Percentiles rank a stretch among this genome's conserved stretches.
These are phyloP conservation scores for Aspergillus steynii DNA, from an alignment of 495 filamentous ascomycete genomes.

Conservation along the genomic window DNA sequence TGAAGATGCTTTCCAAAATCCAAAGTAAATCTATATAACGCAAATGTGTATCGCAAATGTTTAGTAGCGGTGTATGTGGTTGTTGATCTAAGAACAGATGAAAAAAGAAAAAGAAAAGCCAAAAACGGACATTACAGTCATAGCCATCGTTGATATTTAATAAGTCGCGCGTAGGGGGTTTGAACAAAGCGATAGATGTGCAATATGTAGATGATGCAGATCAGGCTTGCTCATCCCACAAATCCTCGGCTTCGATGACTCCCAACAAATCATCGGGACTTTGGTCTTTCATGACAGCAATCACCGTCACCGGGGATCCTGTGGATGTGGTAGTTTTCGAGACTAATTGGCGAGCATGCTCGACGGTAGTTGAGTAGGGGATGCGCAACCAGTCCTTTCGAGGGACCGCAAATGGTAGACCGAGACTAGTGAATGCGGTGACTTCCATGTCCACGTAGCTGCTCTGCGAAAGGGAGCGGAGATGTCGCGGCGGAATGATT, in stretches of 20 bases:
- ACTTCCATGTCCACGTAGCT: constrained; percentile 37
- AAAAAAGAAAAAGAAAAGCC: background rate
- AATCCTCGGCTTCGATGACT: constrained; percentile 38
- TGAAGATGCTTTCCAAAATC: background rate
- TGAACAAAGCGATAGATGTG: background rate
- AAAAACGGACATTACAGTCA: constrained; percentile 1
- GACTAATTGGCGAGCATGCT: constrained; percentile 29
- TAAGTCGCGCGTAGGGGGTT: background rate
- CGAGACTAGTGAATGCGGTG: constrained; percentile 22
- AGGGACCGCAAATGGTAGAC: constrained; percentile 25
- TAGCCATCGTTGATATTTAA: background rate
- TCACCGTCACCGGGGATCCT: constrained; percentile 23
- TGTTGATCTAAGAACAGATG: background rate
- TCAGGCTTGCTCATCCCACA: constrained; percentile 22
- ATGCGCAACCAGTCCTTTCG: constrained; percentile 35
- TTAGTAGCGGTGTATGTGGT: background rate
- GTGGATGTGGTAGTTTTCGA: constrained; percentile 19
- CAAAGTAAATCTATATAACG: background rate
- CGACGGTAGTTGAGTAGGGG: constrained; percentile 32
- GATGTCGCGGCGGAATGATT: constrained; percentile 38
- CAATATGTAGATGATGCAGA: background rate
- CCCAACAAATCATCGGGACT: constrained; percentile 30
- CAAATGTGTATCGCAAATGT: background rate
- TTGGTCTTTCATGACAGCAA: constrained; percentile 35
- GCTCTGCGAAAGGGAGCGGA: constrained; percentile 35